phyloP scores from a whole-genome alignment of 1,284 basidiomycete genomes.

The Takashimella tepidaria region DNA sequence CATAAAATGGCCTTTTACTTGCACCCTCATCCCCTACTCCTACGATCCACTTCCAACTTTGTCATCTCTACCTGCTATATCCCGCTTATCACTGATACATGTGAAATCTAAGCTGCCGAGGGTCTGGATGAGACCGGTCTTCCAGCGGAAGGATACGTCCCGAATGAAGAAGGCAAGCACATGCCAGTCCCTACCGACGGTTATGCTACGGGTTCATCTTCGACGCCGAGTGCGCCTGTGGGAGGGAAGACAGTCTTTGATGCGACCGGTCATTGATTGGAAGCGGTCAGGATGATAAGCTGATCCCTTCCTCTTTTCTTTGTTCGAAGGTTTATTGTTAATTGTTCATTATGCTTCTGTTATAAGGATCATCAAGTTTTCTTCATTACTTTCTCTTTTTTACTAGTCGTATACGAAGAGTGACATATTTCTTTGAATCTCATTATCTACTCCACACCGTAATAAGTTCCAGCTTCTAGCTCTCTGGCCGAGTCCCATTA shows the following conservation, averaged over 20 bases:
- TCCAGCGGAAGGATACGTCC: slow-evolving; percentile 75
- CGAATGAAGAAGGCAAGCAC: slow-evolving; percentile 60
- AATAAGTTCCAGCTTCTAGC: too few relatives aligned
- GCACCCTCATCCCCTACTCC: too few relatives aligned
- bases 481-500: too few relatives aligned
- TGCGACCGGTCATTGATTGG: slow-evolving; percentile 2
- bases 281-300: background rate
- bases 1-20: too few relatives aligned
- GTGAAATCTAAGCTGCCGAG: slow-evolving; percentile 44
- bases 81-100: slow-evolving; percentile 5
- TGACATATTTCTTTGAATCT: too few relatives aligned
- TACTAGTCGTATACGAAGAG: too few relatives aligned
- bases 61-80: background rate
- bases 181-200: slow-evolving; percentile 48
- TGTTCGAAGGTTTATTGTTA: background rate
- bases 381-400: too few relatives aligned
- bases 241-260: slow-evolving; percentile 30
- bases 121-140: slow-evolving; percentile 58
- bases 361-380: too few relatives aligned
- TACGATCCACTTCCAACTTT: background rate
- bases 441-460: too few relatives aligned
- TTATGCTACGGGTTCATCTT: slow-evolving; percentile 9
- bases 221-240: background rate
- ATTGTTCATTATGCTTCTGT: background rate
- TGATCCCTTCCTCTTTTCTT: background rate